Base-by-base conservation (phyloP, 257 asterid genomes). In the Thymus quinquecostatus region DNA sequence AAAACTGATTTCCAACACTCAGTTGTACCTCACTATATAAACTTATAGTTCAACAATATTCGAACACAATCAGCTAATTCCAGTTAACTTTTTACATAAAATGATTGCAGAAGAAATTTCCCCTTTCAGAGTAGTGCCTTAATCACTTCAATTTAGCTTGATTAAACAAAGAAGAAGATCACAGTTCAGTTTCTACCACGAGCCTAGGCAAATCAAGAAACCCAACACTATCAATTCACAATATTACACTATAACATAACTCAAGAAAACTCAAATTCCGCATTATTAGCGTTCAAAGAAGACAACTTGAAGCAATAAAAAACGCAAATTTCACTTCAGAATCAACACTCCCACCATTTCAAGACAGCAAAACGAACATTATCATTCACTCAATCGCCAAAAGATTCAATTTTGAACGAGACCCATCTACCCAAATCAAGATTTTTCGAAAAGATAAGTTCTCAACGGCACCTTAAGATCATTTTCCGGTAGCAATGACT, bases 401-500 rank as follows among this genome's bases (percentile, higher is more conserved):
- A 21, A 82, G 53, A 34, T 14, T 78, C 79, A 70, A 54, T 64
- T 71, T 65, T 74, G 44, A 50, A 68, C 43, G 66, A 77, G 38
- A 68, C 75, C 59, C 78, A 55, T 56, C 50, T 13, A 70, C 45
- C 65, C 43, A 28, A 59, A 72, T 10, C 3, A 45, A 61, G 29
- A 58, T 43, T 53, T 21, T 29, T 28, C 50, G 10, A 74, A 60
- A n/a, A 21, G 54, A 13, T 41, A 28, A 53, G 47, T 57, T 28
- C 14, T 10, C 7, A 72, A 64, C 3, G 10, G 59, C 77, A 82
- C 85, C 83, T 85, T 69, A 45, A 10, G 59, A 70, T 79, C 72
- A 10, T 63, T 49, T 27, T 11, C 50, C 57, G 73, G 11, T 10
- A 36, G 75, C 59, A 47, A 3, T 12, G 60, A 11, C 12, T 55